A percentile compares a stretch with the other conserved stretches of the same genome.
Conservation (phyloP, 257 asterid species). For the Penstemon barbatus region DNA sequence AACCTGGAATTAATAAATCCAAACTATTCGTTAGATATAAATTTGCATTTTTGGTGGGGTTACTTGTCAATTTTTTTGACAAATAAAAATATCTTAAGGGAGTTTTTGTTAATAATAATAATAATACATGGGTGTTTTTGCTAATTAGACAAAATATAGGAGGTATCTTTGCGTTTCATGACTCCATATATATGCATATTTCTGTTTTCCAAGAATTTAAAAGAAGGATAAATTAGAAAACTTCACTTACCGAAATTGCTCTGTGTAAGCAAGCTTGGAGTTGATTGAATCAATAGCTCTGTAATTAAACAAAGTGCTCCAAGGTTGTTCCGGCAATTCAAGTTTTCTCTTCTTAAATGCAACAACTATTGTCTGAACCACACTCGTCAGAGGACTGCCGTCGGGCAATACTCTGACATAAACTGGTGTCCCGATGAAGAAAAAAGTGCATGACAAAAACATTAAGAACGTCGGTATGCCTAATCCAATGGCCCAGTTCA, state of each 20-base stretch:
- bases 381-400: constrained; percentile 49
- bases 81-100: too few relatives aligned
- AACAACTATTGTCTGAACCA: constrained; percentile 39
- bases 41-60: too few relatives aligned
- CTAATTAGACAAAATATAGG: too few relatives aligned
- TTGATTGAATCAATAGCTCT: constrained; percentile 32
- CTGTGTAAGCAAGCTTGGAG: constrained; percentile 41
- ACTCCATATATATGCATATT: too few relatives aligned
- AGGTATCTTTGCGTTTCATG: too few relatives aligned
- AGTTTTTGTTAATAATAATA: too few relatives aligned
- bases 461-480: constrained; percentile 49
- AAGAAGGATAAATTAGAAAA: too few relatives aligned
- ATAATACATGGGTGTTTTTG: too few relatives aligned
- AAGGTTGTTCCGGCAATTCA: constrained; percentile 38
- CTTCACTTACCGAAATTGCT: constrained; percentile 34
- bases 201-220: too few relatives aligned
- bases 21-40: too few relatives aligned
- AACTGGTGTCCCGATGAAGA: constrained; percentile 45
- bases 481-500: constrained; percentile 49
- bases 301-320: constrained; percentile 37
- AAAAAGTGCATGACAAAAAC: constrained; percentile 44
- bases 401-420: constrained; percentile 40
- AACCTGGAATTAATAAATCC: constrained; percentile 29
- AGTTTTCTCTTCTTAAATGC: constrained; percentile 48
- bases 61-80: too few relatives aligned